These are phyloP conservation scores for Botrytis elliptica DNA, from an alignment of 2,329 filamentous ascomycete genomes.

Conservation along the genomic window DNA sequence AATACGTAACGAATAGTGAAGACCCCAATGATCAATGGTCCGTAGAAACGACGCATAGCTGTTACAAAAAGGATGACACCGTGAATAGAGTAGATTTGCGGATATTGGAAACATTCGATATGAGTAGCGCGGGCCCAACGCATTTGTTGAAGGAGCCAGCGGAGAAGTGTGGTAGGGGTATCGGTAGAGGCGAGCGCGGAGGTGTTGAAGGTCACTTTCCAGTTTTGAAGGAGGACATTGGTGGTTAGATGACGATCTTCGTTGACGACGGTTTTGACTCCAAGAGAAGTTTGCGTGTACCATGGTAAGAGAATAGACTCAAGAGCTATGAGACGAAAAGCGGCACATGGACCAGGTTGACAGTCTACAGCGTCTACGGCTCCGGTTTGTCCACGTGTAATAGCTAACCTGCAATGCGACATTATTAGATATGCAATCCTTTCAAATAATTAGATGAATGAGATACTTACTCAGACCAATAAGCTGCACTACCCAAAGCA, in stretches of 20 bases:
- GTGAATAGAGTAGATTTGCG: conserved; percentile 40
- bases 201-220: conserved; percentile 40
- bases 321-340: conserved; percentile 39
- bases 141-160: conserved; percentile 42
- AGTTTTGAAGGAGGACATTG: conserved; percentile 39
- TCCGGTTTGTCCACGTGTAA: conserved; percentile 39
- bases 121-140: conserved; percentile 41
- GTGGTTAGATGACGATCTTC: conserved; percentile 44
- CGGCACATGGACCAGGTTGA: conserved; percentile 42
- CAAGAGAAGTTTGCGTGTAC: conserved; percentile 42
- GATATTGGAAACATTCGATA: conserved; percentile 42
- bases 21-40: conserved; percentile 36
- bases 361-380: conserved; percentile 40
- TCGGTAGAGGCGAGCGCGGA: conserved; percentile 42
- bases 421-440: neutral
- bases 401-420: conserved; percentile 30
- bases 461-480: conserved; percentile 37
- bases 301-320: conserved; percentile 39
- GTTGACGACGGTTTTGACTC: conserved; percentile 41
- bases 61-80: conserved; percentile 41
- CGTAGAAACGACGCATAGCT: conserved; percentile 38
- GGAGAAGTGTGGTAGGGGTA: conserved; percentile 39
- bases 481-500: conserved; percentile 39
- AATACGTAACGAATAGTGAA: conserved; percentile 39
- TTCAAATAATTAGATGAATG: no score